Evolutionary conservation across 1,284 basidiomycete genomes (phyloP), one percentile per base, ranked within the genome.

Genomic region (Testicularia cyperi): DNA sequence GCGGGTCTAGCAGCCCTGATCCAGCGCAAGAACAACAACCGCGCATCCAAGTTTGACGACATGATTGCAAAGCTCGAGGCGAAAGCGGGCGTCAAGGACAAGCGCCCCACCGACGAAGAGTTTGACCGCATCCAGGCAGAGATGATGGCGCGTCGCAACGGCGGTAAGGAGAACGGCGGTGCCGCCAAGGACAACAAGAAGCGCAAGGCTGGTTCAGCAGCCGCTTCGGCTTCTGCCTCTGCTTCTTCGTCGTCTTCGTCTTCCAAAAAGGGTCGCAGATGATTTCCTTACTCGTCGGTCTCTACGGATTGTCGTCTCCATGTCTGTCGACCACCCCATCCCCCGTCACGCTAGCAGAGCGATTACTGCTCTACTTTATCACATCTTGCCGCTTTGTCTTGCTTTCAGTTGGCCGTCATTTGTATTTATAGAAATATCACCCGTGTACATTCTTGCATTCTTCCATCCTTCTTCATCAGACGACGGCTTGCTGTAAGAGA

Each of bases 21-120:
- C 41, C 63, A 47, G 28, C 46, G 54, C 13, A 68, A 70, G 29
- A 45, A 62, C 12, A 36, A 41, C 19, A 57, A 68, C 37, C 44
- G 68, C 4, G 55, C 48, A 8, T 44, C 48, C 1, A 54, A 57
- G 15, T 68, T 72, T 25, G 70, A 68, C 34, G 61, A 60, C 35
- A 68, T 72, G 65, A 62, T 72, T 21, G 48, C 56, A 28, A 65
- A 52, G 24, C 29, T 73, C 18, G 68, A 73, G 43, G 57, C 54
- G 1, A 61, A 68, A 37, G 55, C 54, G n/a, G 55, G 61, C 4
- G 47, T 45, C 31, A 64, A 70, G 38, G 44, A 51, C 23, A 47
- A 46, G 20, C 37, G 52, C 6, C 65, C 65, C 3, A 53, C 42
- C 6, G 56, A 67, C 29, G 56, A 63, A 34, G 65, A 67, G 37